Evolutionary conservation across 352 stramenopile species (phyloP).

Genomic region (Globisporangium irregulare): DNA sequence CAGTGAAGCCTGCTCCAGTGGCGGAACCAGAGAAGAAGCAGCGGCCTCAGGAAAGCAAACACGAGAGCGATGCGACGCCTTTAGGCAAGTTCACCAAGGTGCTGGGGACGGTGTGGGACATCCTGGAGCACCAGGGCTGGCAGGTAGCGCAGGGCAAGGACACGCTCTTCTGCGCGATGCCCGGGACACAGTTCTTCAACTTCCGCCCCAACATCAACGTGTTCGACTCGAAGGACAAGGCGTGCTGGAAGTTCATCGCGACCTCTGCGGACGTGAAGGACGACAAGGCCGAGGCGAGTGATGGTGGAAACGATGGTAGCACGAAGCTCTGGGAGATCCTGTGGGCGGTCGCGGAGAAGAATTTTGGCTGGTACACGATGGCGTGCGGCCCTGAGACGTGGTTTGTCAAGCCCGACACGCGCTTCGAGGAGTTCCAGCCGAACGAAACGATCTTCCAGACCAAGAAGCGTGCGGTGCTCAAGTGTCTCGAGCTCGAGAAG

Average conservation of each 20-base stretch:
- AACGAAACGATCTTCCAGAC: conserved; percentile 84
- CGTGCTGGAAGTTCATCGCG: conserved; percentile 77
- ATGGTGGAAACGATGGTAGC: conserved; percentile 19
- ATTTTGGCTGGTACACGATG: conserved; percentile 79
- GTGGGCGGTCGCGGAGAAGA: conserved; percentile 53
- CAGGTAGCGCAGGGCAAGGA: conserved; percentile 56
- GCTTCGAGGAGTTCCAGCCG: conserved; percentile 63
- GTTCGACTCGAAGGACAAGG: conserved; percentile 75
- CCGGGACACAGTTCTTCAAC: conserved; percentile 75
- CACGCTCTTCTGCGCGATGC: conserved; percentile 74
- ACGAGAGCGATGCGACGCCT: conserved; percentile 17
- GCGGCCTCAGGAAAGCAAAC: not conserved
- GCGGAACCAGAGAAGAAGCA: not conserved
- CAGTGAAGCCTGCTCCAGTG: not conserved
- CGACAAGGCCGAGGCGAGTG: conserved; percentile 14
- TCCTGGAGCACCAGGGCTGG: conserved; percentile 57
- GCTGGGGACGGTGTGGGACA: conserved; percentile 40
- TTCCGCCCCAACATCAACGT: conserved; percentile 83
- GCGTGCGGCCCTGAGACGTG: conserved; percentile 59
- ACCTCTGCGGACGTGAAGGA: conserved; percentile 24
- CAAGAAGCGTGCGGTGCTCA: conserved; percentile 68
- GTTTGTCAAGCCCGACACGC: conserved; percentile 71
- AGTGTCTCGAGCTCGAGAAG: conserved; percentile 51
- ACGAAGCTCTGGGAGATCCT: conserved; percentile 56
- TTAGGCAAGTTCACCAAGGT: conserved; percentile 42